A percentile compares a stretch with the other conserved stretches of the same genome.
phyloP scores from a whole-genome alignment of 441 rosid species.

The Arabidopsis hybrid region DNA sequence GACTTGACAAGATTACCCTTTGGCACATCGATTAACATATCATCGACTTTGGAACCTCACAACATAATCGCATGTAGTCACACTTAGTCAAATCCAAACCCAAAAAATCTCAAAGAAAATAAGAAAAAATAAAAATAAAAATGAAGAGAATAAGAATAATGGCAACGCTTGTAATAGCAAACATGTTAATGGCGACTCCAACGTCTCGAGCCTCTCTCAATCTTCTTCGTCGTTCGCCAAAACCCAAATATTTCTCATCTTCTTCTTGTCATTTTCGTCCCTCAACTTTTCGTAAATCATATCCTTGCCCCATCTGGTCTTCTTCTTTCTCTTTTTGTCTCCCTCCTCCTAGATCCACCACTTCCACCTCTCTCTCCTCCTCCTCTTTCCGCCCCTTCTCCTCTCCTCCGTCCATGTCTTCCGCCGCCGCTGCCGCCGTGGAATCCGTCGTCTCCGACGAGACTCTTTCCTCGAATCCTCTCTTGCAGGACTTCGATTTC shows the following conservation, averaged over 20 bases:
- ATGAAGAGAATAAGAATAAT: conserved; percentile 44
- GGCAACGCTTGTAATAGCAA: conserved; percentile 31
- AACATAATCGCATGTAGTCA: background rate
- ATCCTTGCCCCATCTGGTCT: conserved; percentile 76
- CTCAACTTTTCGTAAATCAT: conserved; percentile 46
- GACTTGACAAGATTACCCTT: background rate
- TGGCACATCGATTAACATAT: background rate
- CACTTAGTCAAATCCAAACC: too few relatives aligned
- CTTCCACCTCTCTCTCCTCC: conserved; percentile 30
- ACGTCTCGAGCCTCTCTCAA: conserved; percentile 50
- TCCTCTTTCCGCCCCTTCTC: conserved; percentile 34
- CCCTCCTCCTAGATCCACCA: conserved; percentile 41
- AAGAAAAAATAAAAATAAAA: background rate
- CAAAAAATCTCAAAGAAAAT: background rate
- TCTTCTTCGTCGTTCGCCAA: conserved; percentile 55
- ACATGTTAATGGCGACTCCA: conserved; percentile 41
- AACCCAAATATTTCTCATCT: conserved; percentile 28
- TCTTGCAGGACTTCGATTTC: conserved; percentile 72
- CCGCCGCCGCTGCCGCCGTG: conserved; percentile 44
- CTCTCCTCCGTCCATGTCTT: conserved; percentile 48
- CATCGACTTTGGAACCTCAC: background rate
- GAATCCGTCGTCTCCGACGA: conserved; percentile 40
- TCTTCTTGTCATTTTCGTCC: conserved; percentile 47
- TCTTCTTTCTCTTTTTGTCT: conserved; percentile 72
- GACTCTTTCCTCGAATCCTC: conserved; percentile 55